Base-by-base conservation (phyloP, 2,329 filamentous ascomycete species). In the Epichloe hybrida region DNA sequence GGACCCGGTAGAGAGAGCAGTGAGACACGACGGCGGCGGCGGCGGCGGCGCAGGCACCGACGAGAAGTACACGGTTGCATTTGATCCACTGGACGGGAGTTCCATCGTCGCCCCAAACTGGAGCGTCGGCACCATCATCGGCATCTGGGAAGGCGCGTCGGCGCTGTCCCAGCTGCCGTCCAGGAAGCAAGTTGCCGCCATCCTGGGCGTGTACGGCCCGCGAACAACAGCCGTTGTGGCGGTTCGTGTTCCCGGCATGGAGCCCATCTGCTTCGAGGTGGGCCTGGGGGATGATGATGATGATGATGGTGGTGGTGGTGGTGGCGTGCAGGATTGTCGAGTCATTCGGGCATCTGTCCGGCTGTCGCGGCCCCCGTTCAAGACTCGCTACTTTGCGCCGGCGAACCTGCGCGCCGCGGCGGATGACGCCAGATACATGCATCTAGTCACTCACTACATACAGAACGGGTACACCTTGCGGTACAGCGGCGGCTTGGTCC, bases 81-180 rank as follows among this genome's bases (percentile, higher is more conserved):
- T 83, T 56, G 80, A 83, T 56, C 80, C 80, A 0, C 71, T 83
- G 0, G 80, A 83, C 56, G 80, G 80, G 11, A 79, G 75, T 61
- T 81, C 76, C 54, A 79, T 80, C 57, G 77, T 80, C 42, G 73
- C 68, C 0, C 69, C 76, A 1, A 79, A 79, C 58, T 80, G 76
- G 76, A 69, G 73, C 0, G 76, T 80, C 8, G 76, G 76, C 21
- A 73, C 77, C 45, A 83, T 83, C 53, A 64, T 81, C 15, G 79
- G 79, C 7, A 63, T 83, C 39, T 83, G 80, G 76, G 69, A 73
- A 34, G 75, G 75, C 2, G 38, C 56, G 0, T 69, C 72, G 0
- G 72, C 74, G 0, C 64, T 80, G 1, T 54, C 58, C 2, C 67
- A 69, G 48, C 49, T 53, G 1, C 72, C 75, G 0, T 56, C 62